Percentiles rank a stretch among this genome's conserved stretches.
phyloP scores from a whole-genome alignment of 2,329 filamentous ascomycete species.

The Penicillium vulpinum region DNA sequence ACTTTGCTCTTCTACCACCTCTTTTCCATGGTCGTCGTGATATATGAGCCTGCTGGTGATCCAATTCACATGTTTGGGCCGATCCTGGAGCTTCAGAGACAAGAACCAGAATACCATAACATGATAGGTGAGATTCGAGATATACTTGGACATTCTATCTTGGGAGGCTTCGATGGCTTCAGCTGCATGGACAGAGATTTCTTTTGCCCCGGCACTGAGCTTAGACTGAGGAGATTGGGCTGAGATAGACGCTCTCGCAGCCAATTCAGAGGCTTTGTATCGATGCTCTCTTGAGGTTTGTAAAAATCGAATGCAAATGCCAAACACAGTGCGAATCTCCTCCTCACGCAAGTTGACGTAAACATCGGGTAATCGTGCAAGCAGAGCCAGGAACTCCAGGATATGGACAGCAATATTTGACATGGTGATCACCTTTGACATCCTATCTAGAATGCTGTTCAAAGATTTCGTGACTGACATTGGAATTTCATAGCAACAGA shows the following conservation, averaged over 20 bases:
- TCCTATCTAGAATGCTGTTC: constrained; percentile 82
- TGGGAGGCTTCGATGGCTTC: constrained; percentile 46
- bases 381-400: constrained; percentile 86
- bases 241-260: constrained; percentile 33
- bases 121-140: constrained; percentile 90
- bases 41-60: constrained; percentile 83
- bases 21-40: constrained; percentile 70
- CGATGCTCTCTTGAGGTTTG: constrained; percentile 74
- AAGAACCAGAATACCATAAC: constrained; percentile 98
- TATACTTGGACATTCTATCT: constrained; percentile 86
- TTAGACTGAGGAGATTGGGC: constrained; percentile 21
- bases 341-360: constrained; percentile 88
- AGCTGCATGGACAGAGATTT: constrained; percentile 36
- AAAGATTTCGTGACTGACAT: constrained; percentile 82
- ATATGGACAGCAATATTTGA: constrained; percentile 91
- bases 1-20: constrained; percentile 84
- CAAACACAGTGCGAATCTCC: constrained; percentile 91
- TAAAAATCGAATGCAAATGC: constrained; percentile 89
- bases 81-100: constrained; percentile 78
- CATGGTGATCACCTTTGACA: constrained; percentile 95
- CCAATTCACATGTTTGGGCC: constrained; percentile 81
- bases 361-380: constrained; percentile 79
- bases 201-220: constrained; percentile 47
- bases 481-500: constrained; percentile 93
- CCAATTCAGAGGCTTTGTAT: constrained; percentile 36